Evolutionary conservation across 176 grass and related monocot genomes (phyloP), one percentile per base, ranked within the genome.

Genomic region (Raddia guianensis): DNA sequence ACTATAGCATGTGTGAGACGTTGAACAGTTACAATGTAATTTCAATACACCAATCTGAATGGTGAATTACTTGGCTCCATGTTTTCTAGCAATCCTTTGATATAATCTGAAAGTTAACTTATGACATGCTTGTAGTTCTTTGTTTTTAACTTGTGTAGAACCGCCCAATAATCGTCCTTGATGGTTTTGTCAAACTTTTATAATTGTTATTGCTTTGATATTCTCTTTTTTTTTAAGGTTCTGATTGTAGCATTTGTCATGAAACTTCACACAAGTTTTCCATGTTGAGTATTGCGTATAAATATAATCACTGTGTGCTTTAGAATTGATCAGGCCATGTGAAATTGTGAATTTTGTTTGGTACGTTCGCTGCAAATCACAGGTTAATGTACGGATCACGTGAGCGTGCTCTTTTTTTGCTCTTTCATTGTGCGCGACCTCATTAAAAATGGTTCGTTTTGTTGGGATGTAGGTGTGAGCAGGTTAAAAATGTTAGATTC

Each of bases 1-100:
- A 48, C 3, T 7, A 20, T 40, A 71, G 49, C 60, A 60, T 67
- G 61, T 21, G 19, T 11, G 51, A 16, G 16, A n/a, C 37, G 63
- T n/a, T 68, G 66, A 82, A 45, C 21, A 68, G 45, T 56, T 63
- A 51, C 63, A 72, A 33, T 82, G 44, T 18, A 51, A 73, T 83
- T 83, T 79, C 5, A 45, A 49, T 19, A 48, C 43, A 2, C 4
- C 42, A 35, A 7, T 55, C 50, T 73, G 63, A 61, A 59, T 53
- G 3, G 47, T 68, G 33, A 63, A 34, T 34, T 2, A 63, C 33
- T 9, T 72, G 6, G n/a, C 19, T 9, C 19, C 68, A 73, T 62
- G 59, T 50, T 85, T 49, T 44, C 20, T 42, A 76, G 61, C 40
- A 69, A 20, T 20, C 9, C 0, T 58, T 51, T 2, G n/a, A 9